phyloP scores from a whole-genome alignment of 345 rosid species.

The Dipteronia dyeriana region DNA sequence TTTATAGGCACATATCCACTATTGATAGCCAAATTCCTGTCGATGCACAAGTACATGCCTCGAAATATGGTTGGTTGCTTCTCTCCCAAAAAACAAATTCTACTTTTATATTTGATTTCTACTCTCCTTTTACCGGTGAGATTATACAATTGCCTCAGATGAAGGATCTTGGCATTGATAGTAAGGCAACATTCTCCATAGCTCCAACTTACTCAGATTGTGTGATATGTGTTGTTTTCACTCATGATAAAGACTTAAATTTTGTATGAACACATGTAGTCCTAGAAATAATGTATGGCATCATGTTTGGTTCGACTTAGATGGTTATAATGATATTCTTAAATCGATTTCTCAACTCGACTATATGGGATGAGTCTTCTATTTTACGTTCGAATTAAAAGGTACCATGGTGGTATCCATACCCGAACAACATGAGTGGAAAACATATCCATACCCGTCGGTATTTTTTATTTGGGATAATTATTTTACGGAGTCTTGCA shows the following conservation, averaged over 20 bases:
- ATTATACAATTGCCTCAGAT: neutral
- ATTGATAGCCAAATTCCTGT: neutral
- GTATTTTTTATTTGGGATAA: too few relatives aligned
- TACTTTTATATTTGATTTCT: neutral
- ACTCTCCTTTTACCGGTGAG: neutral
- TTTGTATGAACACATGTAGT: neutral
- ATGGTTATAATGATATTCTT: neutral
- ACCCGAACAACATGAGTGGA: neutral
- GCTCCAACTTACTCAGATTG: neutral
- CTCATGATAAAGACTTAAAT: neutral
- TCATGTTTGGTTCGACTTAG: neutral
- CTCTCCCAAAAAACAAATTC: neutral
- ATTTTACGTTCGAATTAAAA: neutral
- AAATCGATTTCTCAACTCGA: neutral
- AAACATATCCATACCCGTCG: neutral
- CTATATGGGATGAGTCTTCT: neutral
- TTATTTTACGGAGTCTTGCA: too few relatives aligned
- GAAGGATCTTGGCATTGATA: neutral
- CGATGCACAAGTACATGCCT: neutral
- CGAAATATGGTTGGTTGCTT: constrained; percentile 1
- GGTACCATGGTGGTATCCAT: neutral
- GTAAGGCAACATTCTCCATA: neutral
- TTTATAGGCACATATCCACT: neutral
- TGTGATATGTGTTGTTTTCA: neutral
- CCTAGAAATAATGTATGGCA: neutral